These are phyloP conservation scores for Boletus reticuloceps DNA, from an alignment of 768 basidiomycete genomes.

Conservation along the genomic window DNA sequence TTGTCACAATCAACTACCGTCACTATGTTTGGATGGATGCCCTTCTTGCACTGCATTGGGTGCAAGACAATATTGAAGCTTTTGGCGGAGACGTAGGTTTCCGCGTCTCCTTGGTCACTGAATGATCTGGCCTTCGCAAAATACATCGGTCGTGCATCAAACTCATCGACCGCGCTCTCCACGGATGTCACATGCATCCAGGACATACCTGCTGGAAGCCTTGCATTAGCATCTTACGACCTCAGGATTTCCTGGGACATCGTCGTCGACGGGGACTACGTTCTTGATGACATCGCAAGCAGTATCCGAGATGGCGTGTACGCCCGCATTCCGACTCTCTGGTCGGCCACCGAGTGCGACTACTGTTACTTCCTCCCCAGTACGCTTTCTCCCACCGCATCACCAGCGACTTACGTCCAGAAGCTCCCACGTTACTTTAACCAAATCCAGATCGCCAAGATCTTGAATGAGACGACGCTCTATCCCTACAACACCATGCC, in stretches of 20 bases:
- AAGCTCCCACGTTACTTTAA: constrained; percentile 4
- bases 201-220: constrained; percentile 1
- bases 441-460: constrained; percentile 1
- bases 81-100: constrained; percentile 37
- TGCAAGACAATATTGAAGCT: too few species aligned
- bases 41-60: constrained; percentile 35
- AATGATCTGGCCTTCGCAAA: constrained; percentile 16
- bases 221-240: constrained; percentile 5
- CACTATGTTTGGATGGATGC: constrained; percentile 27
- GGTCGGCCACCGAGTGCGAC: constrained; percentile 18
- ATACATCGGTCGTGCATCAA: constrained; percentile 15
- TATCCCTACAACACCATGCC: constrained; percentile 17
- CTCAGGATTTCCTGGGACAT: not conserved
- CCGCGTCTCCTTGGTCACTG: not conserved
- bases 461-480: constrained; percentile 12
- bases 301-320: constrained; percentile 17
- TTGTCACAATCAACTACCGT: constrained; percentile 25
- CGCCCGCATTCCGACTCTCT: constrained; percentile 15
- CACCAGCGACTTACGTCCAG: constrained; percentile 6
- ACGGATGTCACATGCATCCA: constrained; percentile 4
- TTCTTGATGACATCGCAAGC: constrained; percentile 11
- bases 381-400: constrained; percentile 10
- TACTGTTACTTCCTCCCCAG: constrained; percentile 18
- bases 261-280: constrained; percentile 16
- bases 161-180: constrained; percentile 1